These are phyloP conservation scores for Pseudozyma tsukubaensis DNA, from an alignment of 1,284 basidiomycete genomes.

Conservation along the genomic window DNA sequence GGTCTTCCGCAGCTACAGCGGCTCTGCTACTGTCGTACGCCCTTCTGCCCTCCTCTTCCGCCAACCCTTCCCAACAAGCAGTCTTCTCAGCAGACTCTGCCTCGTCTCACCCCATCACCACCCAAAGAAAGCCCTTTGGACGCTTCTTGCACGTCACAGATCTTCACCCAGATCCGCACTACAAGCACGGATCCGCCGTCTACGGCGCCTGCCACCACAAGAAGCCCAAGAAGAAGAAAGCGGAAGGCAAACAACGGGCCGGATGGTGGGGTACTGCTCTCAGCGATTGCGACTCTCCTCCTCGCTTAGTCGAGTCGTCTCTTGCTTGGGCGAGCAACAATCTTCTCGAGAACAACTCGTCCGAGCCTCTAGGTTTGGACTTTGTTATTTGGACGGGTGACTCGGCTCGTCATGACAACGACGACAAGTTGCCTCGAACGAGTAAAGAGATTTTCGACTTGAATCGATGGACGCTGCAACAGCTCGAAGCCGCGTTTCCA, in stretches of 20 bases:
- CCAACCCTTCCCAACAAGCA: slow-evolving; percentile 11
- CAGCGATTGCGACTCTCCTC: slow-evolving; percentile 88
- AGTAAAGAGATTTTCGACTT: slow-evolving; percentile 82
- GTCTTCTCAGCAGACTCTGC: slow-evolving; percentile 13
- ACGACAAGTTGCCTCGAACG: slow-evolving; percentile 82
- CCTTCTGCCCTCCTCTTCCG: slow-evolving; percentile 4
- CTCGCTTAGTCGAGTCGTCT: slow-evolving; percentile 81
- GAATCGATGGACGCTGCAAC: slow-evolving; percentile 77
- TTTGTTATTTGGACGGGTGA: slow-evolving; percentile 89
- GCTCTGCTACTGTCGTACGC: slow-evolving; percentile 16
- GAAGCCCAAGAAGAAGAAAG: slow-evolving; percentile 57
- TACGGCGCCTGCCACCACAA: slow-evolving; percentile 50
- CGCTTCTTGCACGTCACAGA: slow-evolving; percentile 83
- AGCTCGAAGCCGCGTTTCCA: slow-evolving; percentile 80
- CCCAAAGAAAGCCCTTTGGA: slow-evolving; percentile 71
- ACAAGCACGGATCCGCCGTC: slow-evolving; percentile 72
- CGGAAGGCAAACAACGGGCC: slow-evolving; percentile 53
- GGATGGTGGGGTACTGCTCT: slow-evolving; percentile 67
- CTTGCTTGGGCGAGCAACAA: slow-evolving; percentile 83
- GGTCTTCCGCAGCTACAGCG: slow-evolving; percentile 8
- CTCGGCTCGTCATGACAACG: slow-evolving; percentile 90
- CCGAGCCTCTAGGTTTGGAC: slow-evolving; percentile 75
- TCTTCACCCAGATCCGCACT: slow-evolving; percentile 80
- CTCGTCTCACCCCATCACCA: neutral
- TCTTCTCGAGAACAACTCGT: slow-evolving; percentile 65